phyloP scores from a whole-genome alignment of 2,329 filamentous ascomycete genomes.

The Diaporthe aspalathi region DNA sequence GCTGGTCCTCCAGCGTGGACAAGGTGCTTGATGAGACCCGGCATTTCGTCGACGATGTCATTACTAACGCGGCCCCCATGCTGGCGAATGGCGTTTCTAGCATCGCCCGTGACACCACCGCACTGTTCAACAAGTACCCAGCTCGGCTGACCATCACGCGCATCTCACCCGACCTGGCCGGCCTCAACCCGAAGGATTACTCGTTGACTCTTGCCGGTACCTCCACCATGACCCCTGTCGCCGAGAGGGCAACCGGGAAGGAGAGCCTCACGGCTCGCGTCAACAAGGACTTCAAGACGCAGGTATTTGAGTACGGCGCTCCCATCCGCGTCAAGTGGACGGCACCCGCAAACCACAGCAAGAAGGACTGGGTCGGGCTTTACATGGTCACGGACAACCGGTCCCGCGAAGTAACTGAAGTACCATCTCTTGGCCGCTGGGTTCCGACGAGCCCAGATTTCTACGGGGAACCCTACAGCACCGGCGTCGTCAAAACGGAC shows the following conservation, averaged over 20 bases:
- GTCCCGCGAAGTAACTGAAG: constrained; percentile 83
- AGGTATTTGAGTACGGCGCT: constrained; percentile 88
- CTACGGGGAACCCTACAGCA: constrained; percentile 81
- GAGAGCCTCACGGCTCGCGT: constrained; percentile 78
- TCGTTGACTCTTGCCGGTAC: constrained; percentile 79
- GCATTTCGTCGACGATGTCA: constrained; percentile 89
- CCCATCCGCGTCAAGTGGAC: constrained; percentile 92
- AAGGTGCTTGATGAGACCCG: constrained; percentile 86
- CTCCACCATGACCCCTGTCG: constrained; percentile 59
- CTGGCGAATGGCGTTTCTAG: constrained; percentile 87
- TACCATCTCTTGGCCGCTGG: constrained; percentile 91
- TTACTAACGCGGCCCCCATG: constrained; percentile 87
- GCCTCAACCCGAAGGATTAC: constrained; percentile 84
- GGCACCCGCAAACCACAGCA: constrained; percentile 86
- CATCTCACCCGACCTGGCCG: constrained; percentile 82
- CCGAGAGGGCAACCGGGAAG: constrained; percentile 75
- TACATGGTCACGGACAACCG: constrained; percentile 97
- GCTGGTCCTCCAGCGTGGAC: constrained; percentile 88
- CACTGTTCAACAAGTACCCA: constrained; percentile 90
- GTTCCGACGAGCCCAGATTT: constrained; percentile 80
- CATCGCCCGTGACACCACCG: constrained; percentile 87
- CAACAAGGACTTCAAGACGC: constrained; percentile 77
- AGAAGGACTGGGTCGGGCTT: constrained; percentile 93
- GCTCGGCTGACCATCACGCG: constrained; percentile 85
- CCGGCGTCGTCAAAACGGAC: constrained; percentile 79